These are phyloP conservation scores for Ophiosphaerella herpotricha DNA, from an alignment of 2,329 filamentous ascomycete genomes.

Conservation along the genomic window DNA sequence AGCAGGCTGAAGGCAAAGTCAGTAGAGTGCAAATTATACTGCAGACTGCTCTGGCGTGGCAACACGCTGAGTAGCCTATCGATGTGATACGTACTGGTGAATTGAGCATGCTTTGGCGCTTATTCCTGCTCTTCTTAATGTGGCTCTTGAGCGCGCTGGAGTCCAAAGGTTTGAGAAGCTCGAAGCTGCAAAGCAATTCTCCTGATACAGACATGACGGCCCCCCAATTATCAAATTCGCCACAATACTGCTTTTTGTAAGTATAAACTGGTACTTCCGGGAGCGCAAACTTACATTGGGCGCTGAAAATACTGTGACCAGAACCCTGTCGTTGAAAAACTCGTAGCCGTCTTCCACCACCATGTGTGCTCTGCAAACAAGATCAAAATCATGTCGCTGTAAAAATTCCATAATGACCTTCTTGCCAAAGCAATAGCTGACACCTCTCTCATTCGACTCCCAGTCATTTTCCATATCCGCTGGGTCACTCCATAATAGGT, in stretches of 20 bases:
- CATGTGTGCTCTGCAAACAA: conserved; percentile 98
- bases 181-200: conserved; percentile 94
- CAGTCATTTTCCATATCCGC: conserved; percentile 98
- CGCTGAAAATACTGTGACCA: conserved; percentile 97
- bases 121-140: conserved; percentile 97
- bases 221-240: conserved; percentile 99
- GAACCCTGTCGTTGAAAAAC: conserved; percentile 92
- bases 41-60: conserved; percentile 29
- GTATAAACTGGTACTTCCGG: conserved; percentile 11
- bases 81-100: conserved; percentile 76
- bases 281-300: conserved; percentile 76
- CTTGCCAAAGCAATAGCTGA: conserved; percentile 98
- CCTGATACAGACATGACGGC: conserved; percentile 97
- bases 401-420: conserved; percentile 97
- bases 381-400: conserved; percentile 91
- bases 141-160: conserved; percentile 96
- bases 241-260: conserved; percentile 74
- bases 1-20: conserved; percentile 49
- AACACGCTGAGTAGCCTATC: conserved; percentile 18
- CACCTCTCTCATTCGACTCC: conserved; percentile 95
- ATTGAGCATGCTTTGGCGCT: conserved; percentile 92
- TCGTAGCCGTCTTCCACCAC: conserved; percentile 99
- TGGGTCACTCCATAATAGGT: conserved; percentile 95
- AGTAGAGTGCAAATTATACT: conserved; percentile 35
- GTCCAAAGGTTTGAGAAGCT: conserved; percentile 93